A percentile compares a stretch with the other conserved stretches of the same genome.
Conservation (phyloP, 441 rosid species). For the Aquilaria agallochum region DNA sequence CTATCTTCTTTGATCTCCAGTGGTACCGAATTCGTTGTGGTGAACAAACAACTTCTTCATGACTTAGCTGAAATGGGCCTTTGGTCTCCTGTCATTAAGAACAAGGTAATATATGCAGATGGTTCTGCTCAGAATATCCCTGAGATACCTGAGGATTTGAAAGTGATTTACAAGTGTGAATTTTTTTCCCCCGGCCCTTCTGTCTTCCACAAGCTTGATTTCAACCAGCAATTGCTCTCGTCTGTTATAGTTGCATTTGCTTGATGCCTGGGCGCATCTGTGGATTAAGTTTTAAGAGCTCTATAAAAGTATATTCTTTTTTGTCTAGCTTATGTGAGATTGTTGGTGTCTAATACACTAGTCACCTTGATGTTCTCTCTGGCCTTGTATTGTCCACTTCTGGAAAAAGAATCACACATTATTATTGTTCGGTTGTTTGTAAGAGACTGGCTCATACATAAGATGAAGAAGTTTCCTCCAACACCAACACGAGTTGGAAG, state of each 20-base stretch:
- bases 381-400: no score
- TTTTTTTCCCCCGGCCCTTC: not conserved
- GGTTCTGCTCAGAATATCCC: slow-evolving; percentile 68
- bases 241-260: not conserved
- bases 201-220: not conserved
- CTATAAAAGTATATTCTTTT: no score
- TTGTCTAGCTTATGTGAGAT: no score
- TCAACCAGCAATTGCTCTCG: not conserved
- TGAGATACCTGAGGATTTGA: slow-evolving; percentile 61
- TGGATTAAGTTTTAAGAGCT: not conserved
- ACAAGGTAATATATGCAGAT: slow-evolving; percentile 56
- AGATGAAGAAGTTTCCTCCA: no score
- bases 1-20: slow-evolving; percentile 29
- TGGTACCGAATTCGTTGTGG: slow-evolving; percentile 81
- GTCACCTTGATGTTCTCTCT: no score
- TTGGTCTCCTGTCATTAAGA: slow-evolving; percentile 69
- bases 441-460: no score
- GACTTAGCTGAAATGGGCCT: slow-evolving; percentile 77
- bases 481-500: no score
- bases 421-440: no score
- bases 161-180: slow-evolving; percentile 64
- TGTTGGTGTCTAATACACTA: no score
- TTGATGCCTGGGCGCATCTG: slow-evolving; percentile 2
- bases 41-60: slow-evolving; percentile 86
- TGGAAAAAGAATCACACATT: no score